Percentiles rank a stretch among this genome's conserved stretches.
These are phyloP conservation scores for Elaeis guineensis DNA, from an alignment of 176 grass and related monocot genomes.

Conservation along the genomic window DNA sequence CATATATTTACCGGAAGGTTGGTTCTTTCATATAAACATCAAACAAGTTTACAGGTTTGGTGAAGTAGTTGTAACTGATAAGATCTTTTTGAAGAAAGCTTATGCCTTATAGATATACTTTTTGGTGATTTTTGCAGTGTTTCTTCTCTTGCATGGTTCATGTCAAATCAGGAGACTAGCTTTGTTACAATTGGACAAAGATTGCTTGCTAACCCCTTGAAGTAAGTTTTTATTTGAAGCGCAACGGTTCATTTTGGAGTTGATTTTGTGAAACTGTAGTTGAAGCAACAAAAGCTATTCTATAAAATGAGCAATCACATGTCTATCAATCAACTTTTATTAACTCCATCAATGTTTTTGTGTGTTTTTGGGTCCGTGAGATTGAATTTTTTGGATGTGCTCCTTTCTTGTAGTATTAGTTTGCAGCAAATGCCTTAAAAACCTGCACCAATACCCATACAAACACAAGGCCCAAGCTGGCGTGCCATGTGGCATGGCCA, in stretches of 20 bases:
- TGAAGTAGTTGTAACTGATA: no score
- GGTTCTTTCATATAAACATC: constrained; percentile 13
- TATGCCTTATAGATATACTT: constrained; percentile 19
- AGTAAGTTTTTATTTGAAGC: constrained; percentile 35
- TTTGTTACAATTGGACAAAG: constrained; percentile 96
- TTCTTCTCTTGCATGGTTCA: constrained; percentile 98
- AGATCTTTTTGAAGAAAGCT: constrained; percentile 8
- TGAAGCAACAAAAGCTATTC: neutral
- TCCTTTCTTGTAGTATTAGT: no score
- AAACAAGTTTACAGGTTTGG: neutral
- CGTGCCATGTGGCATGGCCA: no score
- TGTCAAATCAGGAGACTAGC: constrained; percentile 97
- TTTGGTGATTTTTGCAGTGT: constrained; percentile 49
- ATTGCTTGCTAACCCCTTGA: constrained; percentile 76
- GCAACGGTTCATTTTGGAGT: no score
- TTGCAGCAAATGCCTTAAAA: no score
- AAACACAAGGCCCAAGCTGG: no score
- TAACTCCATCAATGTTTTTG: no score
- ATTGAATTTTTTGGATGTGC: no score
- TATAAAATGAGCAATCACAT: no score
- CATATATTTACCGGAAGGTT: constrained; percentile 98
- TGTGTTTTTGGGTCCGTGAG: no score
- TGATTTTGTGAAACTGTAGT: constrained; percentile 1
- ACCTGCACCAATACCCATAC: no score
- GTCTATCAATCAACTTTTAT: no score